These are phyloP conservation scores for Pseudovirgaria hyperparasitica DNA, from an alignment of 2,329 filamentous ascomycete genomes.

Conservation along the genomic window DNA sequence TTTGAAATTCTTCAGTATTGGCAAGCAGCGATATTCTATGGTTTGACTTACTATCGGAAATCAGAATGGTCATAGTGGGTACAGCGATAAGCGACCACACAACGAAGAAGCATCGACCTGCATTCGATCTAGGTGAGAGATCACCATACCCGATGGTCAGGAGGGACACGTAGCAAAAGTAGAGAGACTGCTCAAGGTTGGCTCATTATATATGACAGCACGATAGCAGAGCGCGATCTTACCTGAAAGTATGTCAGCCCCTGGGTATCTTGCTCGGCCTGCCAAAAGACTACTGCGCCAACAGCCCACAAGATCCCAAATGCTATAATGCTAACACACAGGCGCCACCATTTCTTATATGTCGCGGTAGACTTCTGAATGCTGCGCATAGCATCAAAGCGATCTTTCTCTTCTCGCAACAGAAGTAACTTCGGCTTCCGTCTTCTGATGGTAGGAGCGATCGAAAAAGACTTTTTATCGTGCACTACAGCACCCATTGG, in stretches of 20 bases:
- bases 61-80: slow-evolving; percentile 74
- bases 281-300: slow-evolving; percentile 65
- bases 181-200: too few relatives aligned
- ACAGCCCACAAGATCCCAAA: slow-evolving; percentile 70
- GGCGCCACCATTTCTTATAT: slow-evolving; percentile 61
- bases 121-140: slow-evolving; percentile 60
- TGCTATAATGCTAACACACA: slow-evolving; percentile 52
- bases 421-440: slow-evolving; percentile 37
- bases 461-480: too few relatives aligned
- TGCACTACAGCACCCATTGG: too few relatives aligned
- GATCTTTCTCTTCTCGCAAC: slow-evolving; percentile 46
- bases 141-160: slow-evolving; percentile 85
- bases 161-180: slow-evolving; percentile 75
- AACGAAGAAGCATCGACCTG: slow-evolving; percentile 79
- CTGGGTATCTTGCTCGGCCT: slow-evolving; percentile 41
- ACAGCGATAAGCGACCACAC: slow-evolving; percentile 80
- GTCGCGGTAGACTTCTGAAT: slow-evolving; percentile 56
- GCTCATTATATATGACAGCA: too few relatives aligned
- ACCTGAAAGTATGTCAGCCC: slow-evolving; percentile 62
- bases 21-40: background rate
- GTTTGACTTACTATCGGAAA: slow-evolving; percentile 17
- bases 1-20: background rate
- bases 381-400: slow-evolving; percentile 69
- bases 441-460: slow-evolving; percentile 7
- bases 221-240: too few relatives aligned